Base-by-base conservation (phyloP, 306 rosid species). In the Chamaecrista fasciculata region DNA sequence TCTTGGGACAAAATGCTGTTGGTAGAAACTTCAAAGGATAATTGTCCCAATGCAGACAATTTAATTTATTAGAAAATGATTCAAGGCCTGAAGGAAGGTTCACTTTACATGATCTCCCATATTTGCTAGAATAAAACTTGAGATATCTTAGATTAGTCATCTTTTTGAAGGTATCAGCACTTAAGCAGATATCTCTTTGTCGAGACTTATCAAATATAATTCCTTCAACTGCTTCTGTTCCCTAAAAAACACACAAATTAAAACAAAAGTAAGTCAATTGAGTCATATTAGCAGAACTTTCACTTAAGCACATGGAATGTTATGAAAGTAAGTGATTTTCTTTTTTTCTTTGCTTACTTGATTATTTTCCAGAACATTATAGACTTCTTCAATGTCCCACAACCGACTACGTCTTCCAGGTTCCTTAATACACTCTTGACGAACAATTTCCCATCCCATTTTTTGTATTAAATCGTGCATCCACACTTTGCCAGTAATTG, bases 381-480 rank as follows among this genome's bases (percentile, higher is more conserved):
- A 47, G 28, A 80, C 26, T 44, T 76, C 85, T 3, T 76, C 18
- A 15, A 42, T 31, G 34, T 72, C 67, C 44, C 63, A 42, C 20
- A 78, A 34, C 51, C 82, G 52, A 34, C 75, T 72, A 1, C 71
- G 75, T 16, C 40, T 67, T 73, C 72, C 73, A n/a, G 77, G 63
- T 4, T 77, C 66, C 48, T 65, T 63, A 3, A 25, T 11, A 19
- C 65, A 70, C 37, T 77, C 81, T 23, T 19, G 56, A 56, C 18
- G 81, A 64, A 77, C 56, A 23, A 77, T 79, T 6, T 44, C 61
- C 46, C 26, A 6, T 1, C 78, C 87, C 71, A 76, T 57, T 59
- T 65, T 23, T 15, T 79, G 77, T 50, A 73, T 29, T 70, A 76
- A 47, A 5, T 72, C 75, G 59, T 79, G 87, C 82, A 76, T 80